Conservation (phyloP, 768 basidiomycete species). For the Rhizopogon vinicolor region DNA sequence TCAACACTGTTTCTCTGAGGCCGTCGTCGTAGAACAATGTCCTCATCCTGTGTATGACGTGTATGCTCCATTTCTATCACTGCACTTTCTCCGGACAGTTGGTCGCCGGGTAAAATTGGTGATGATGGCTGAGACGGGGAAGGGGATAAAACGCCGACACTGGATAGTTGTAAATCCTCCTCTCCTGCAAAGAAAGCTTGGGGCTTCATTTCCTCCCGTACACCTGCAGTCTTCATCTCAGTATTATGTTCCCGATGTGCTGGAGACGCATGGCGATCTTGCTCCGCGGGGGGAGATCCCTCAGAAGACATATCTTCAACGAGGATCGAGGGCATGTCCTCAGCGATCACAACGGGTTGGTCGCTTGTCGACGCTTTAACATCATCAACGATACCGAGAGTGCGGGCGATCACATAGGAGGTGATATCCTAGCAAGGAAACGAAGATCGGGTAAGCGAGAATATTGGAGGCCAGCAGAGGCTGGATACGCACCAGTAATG, state of each 20-base stretch:
- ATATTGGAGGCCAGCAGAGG: conserved; percentile 5
- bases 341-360: conserved; percentile 21
- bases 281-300: conserved; percentile 12
- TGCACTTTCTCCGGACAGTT: conserved; percentile 14
- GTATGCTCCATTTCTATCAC: conserved; percentile 10
- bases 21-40: conserved; percentile 18
- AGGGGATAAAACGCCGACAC: conserved; percentile 73
- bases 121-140: conserved; percentile 63
- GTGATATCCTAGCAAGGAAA: conserved; percentile 56
- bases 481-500: conserved; percentile 52
- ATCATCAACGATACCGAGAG: conserved; percentile 71
- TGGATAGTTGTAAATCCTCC: conserved; percentile 51
- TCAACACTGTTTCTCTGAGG: conserved; percentile 1
- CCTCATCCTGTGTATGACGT: conserved; percentile 8
- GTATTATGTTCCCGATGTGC: neutral
- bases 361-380: conserved; percentile 73
- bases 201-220: conserved; percentile 17
- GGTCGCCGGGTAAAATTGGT: conserved; percentile 45
- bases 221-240: neutral
- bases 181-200: conserved; percentile 51
- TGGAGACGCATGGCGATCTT: neutral
- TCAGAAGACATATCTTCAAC: conserved; percentile 10
- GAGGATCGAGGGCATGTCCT: conserved; percentile 1
- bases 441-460: neutral
- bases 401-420: conserved; percentile 80